phyloP scores from a whole-genome alignment of 2,329 filamentous ascomycete genomes.

The Aspergillus bombycis region DNA sequence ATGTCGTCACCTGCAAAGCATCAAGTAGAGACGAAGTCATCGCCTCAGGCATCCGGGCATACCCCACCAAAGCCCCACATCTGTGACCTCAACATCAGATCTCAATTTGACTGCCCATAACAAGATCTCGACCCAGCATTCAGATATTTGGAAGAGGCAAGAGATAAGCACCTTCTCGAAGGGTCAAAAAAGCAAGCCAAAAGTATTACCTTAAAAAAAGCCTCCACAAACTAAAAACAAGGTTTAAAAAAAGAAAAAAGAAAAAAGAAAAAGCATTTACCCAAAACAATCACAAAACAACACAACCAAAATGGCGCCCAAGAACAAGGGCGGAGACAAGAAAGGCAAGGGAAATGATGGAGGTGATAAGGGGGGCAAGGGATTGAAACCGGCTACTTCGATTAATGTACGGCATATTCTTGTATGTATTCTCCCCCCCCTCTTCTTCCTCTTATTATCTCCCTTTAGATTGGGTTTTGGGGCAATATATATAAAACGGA shows the following conservation, averaged over 20 bases:
- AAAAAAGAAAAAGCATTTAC: background rate
- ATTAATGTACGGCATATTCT: constrained; percentile 69
- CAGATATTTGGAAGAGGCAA: background rate
- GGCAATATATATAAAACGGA: constrained; percentile 4
- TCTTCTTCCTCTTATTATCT: constrained; percentile 3
- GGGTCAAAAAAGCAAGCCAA: background rate
- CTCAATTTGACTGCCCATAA: background rate
- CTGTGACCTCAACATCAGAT: background rate
- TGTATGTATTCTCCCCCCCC: constrained; percentile 35
- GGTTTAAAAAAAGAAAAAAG: background rate
- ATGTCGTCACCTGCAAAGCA: constrained; percentile 13
- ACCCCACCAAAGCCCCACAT: background rate
- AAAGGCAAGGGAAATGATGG: constrained; percentile 44
- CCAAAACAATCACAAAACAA: background rate
- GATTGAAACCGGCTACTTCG: constrained; percentile 61
- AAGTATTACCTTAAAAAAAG: too few species aligned
- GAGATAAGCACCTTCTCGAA: background rate
- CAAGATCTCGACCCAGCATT: background rate
- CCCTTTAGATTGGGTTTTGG: background rate
- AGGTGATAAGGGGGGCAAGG: constrained; percentile 35
- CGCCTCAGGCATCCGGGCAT: background rate
- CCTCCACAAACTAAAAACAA: background rate
- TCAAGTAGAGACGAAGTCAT: background rate
- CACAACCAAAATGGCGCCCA: constrained; percentile 42
- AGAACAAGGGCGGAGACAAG: constrained; percentile 43